A percentile compares a stretch with the other conserved stretches of the same genome.
Evolutionary conservation across 1,139 yeast genomes (phyloP).

Genomic region (Scheffersomyces lignicola): DNA sequence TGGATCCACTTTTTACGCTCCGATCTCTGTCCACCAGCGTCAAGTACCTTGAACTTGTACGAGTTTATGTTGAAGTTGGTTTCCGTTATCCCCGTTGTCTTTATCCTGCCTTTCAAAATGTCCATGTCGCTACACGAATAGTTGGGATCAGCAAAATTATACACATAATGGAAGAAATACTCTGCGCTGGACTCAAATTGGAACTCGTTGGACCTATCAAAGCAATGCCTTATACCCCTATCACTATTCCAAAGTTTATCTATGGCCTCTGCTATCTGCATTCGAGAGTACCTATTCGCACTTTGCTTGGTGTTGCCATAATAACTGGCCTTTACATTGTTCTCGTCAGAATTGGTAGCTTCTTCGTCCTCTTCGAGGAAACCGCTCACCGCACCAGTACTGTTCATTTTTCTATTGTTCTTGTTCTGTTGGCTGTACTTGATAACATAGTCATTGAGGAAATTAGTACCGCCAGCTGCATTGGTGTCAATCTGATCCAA

Average conservation of each 20-base stretch:
- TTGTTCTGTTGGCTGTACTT: constrained; percentile 60
- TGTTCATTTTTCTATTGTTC: constrained; percentile 47
- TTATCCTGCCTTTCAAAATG: constrained; percentile 85
- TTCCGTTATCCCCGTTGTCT: constrained; percentile 94
- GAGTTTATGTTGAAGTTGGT: constrained; percentile 72
- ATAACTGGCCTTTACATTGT: constrained; percentile 7
- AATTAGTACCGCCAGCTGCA: constrained; percentile 67
- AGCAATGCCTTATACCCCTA: constrained; percentile 63
- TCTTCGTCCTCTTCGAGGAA: constrained; percentile 9
- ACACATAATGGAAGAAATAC: constrained; percentile 72
- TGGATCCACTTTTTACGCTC: constrained; percentile 97
- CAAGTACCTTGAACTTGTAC: constrained; percentile 72
- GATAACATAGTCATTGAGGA: constrained; percentile 62
- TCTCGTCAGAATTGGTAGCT: constrained; percentile 11
- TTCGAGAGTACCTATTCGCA: constrained; percentile 16
- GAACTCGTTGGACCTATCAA: constrained; percentile 66
- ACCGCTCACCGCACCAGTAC: constrained; percentile 56
- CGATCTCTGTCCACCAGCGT: constrained; percentile 96
- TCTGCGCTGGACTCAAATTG: constrained; percentile 81
- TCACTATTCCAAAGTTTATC: constrained; percentile 66
- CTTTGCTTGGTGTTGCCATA: constrained; percentile 19
- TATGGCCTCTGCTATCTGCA: constrained; percentile 68
- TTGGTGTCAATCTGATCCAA: constrained; percentile 62
- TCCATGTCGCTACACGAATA: constrained; percentile 80
- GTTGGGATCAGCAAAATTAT: constrained; percentile 58